Evolutionary conservation across 805 yeast genomes (phyloP).

Genomic region (Starmerella apis): DNA sequence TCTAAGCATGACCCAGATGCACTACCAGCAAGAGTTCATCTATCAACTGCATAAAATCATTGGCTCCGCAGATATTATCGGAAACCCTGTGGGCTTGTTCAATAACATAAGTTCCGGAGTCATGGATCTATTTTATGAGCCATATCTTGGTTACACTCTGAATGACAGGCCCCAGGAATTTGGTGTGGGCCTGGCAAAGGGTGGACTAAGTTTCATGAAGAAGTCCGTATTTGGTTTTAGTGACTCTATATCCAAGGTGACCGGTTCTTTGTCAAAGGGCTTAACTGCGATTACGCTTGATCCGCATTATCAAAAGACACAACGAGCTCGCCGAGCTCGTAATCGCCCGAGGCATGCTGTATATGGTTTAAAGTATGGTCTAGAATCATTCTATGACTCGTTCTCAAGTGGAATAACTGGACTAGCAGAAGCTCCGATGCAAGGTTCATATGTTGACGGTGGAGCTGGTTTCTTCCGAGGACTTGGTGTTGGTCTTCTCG

Average conservation of each 20-base stretch:
- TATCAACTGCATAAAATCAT: conserved; percentile 84
- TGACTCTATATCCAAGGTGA: conserved; percentile 83
- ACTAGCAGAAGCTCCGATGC: conserved; percentile 78
- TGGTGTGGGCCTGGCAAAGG: conserved; percentile 92
- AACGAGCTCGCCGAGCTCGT: conserved; percentile 62
- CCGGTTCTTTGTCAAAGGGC: conserved; percentile 93
- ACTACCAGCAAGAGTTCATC: conserved; percentile 83
- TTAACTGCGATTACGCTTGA: conserved; percentile 85
- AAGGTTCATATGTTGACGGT: conserved; percentile 83
- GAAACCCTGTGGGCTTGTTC: conserved; percentile 95
- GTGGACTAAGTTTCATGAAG: conserved; percentile 86
- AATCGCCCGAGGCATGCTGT: conserved; percentile 77
- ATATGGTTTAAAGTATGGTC: conserved; percentile 75
- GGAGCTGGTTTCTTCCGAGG: conserved; percentile 90
- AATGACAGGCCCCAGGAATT: conserved; percentile 93
- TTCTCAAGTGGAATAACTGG: conserved; percentile 82
- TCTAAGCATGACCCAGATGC: conserved; percentile 60
- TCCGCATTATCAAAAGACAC: conserved; percentile 65
- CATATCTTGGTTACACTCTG: conserved; percentile 88
- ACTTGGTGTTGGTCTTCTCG: conserved; percentile 86
- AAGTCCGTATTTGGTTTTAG: conserved; percentile 92
- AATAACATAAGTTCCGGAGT: conserved; percentile 91
- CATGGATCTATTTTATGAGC: conserved; percentile 92
- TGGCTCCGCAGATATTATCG: conserved; percentile 93
- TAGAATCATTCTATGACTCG: conserved; percentile 78